Evolutionary conservation across 345 rosid genomes (phyloP).

Genomic region (Garcia nutans): DNA sequence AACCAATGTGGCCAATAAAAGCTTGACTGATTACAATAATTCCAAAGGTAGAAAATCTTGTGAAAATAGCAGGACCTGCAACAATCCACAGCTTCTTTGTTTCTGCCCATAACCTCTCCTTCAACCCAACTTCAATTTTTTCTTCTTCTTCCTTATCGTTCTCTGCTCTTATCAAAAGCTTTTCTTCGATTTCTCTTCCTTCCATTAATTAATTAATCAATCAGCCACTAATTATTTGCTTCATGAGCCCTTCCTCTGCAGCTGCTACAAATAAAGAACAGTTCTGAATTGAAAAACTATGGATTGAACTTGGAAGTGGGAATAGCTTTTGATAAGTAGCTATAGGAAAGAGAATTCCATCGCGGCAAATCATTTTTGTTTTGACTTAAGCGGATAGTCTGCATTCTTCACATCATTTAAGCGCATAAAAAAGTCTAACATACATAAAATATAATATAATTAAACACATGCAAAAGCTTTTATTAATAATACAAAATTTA

Average conservation of each 20-base stretch:
- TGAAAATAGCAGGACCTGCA: conserved; percentile 76
- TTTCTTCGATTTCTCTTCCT: conserved; percentile 3
- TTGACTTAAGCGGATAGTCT: no score
- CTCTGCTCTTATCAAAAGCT: not conserved
- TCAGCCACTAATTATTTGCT: no score
- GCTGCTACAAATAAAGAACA: no score
- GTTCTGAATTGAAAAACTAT: no score
- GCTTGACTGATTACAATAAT: conserved; percentile 55
- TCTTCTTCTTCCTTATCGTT: conserved; percentile 7
- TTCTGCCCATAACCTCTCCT: conserved; percentile 52
- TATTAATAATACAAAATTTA: no score
- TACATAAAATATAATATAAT: no score
- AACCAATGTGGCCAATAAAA: conserved; percentile 68
- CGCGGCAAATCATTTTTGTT: not conserved
- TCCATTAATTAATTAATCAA: no score
- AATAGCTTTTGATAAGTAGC: not conserved
- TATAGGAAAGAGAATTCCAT: not conserved
- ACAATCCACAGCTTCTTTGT: conserved; percentile 65
- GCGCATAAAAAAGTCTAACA: no score
- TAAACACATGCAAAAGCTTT: no score
- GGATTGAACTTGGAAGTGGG: no score
- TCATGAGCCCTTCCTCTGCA: no score
- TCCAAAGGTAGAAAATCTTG: conserved; percentile 64
- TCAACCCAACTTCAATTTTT: conserved; percentile 15
- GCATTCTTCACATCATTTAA: no score